These are phyloP conservation scores for Eucalyptus victrix DNA, from an alignment of 345 rosid genomes.

Conservation along the genomic window DNA sequence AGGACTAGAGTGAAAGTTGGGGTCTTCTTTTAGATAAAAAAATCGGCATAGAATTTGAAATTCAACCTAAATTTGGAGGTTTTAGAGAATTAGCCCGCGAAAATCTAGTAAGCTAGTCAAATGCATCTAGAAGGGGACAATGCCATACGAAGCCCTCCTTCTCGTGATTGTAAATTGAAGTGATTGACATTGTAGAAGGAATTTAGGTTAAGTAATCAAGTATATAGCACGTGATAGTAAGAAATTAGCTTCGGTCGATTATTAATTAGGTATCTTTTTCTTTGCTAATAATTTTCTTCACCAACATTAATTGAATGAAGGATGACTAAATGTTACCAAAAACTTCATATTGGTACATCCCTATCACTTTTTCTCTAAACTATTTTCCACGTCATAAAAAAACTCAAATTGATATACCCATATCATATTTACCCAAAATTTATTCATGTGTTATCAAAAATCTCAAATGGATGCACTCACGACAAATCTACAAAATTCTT, in stretches of 20 bases:
- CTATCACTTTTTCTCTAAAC: not conserved
- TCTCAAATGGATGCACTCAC: not conserved
- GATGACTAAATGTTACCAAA: not conserved
- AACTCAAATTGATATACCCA: not conserved
- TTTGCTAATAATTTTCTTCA: not conserved
- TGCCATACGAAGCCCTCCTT: not conserved
- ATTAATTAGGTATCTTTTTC: not conserved
- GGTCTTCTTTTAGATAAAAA: too few species aligned
- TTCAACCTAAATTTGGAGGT: not conserved
- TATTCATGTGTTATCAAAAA: not conserved
- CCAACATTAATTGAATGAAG: not conserved
- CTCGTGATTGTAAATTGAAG: not conserved
- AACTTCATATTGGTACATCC: not conserved
- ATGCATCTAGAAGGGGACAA: not conserved
- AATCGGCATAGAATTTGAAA: not conserved
- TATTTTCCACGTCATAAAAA: not conserved
- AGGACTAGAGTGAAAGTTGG: not conserved
- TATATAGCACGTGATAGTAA: not conserved
- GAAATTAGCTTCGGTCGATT: not conserved
- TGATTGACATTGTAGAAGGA: not conserved
- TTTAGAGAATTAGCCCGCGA: too few species aligned
- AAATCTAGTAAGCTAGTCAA: not conserved
- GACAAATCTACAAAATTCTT: not conserved
- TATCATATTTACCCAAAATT: too few species aligned
- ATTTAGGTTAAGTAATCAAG: not conserved